phyloP scores from a whole-genome alignment of 148 eudicot genomes.

The Amaranthus cruentus region DNA sequence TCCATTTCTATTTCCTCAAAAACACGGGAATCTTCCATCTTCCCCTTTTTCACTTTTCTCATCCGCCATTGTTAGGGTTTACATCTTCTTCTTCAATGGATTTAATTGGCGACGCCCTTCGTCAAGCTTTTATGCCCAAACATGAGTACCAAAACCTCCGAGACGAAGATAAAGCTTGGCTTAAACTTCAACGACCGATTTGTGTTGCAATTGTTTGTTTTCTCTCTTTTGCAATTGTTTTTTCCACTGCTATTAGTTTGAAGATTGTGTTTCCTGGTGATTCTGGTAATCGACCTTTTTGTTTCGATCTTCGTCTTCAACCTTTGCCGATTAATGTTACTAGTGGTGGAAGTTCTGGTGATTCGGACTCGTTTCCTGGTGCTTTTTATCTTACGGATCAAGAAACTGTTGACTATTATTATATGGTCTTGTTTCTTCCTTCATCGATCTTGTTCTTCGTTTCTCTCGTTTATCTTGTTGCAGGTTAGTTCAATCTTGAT shows the following conservation, averaged over 20 bases:
- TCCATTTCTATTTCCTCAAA: not conserved
- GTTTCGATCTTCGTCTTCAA: constrained; percentile 45
- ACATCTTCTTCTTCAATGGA: constrained; percentile 26
- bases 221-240: constrained; percentile 36
- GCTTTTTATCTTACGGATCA: constrained; percentile 87
- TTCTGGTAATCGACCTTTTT: constrained; percentile 54
- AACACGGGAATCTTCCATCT: not conserved
- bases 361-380: constrained; percentile 46
- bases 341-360: constrained; percentile 22
- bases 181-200: constrained; percentile 49
- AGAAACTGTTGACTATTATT: constrained; percentile 77
- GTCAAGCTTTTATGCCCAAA: constrained; percentile 95
- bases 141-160: constrained; percentile 74
- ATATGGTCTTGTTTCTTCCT: constrained; percentile 77
- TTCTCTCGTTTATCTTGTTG: constrained; percentile 50
- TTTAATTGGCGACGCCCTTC: constrained; percentile 65
- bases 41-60: not conserved
- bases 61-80: constrained; percentile 32
- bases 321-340: constrained; percentile 43
- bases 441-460: constrained; percentile 42
- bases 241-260: constrained; percentile 57
- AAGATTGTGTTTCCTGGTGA: constrained; percentile 65
- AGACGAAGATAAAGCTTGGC: constrained; percentile 72
- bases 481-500: constrained; percentile 36
- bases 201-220: constrained; percentile 18